phyloP scores from a whole-genome alignment of 257 asterid species.

The Fraxinus excelsior region DNA sequence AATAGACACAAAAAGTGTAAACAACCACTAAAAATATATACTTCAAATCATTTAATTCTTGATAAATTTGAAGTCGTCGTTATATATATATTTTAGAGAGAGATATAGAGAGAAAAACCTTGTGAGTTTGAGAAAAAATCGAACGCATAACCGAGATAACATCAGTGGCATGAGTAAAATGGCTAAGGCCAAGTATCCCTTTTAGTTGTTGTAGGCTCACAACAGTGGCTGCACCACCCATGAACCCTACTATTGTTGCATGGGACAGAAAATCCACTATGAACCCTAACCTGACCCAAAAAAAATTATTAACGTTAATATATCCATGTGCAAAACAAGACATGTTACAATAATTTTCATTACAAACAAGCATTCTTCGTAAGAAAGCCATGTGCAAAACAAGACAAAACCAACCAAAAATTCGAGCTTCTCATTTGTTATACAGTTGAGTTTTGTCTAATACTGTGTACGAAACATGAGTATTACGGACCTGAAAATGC shows the following conservation, averaged over 20 bases:
- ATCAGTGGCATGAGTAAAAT: slow-evolving; percentile 80
- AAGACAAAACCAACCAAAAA: not conserved
- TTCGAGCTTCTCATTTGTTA: not conserved
- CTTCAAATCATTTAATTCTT: too few species aligned
- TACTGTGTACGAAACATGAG: too few species aligned
- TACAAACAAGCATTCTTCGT: not conserved
- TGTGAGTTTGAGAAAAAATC: slow-evolving; percentile 70
- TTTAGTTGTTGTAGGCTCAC: slow-evolving; percentile 83
- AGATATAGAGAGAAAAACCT: slow-evolving; percentile 34
- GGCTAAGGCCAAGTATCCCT: slow-evolving; percentile 74
- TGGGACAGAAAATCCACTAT: slow-evolving; percentile 95
- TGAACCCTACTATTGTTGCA: slow-evolving; percentile 95
- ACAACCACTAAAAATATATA: too few species aligned
- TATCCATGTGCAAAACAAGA: not conserved
- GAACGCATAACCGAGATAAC: slow-evolving; percentile 75
- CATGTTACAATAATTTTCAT: not conserved
- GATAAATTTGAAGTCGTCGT: not conserved
- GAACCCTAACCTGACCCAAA: slow-evolving; percentile 72
- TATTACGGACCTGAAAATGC: slow-evolving; percentile 61
- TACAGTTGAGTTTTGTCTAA: not conserved
- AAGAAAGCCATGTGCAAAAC: not conserved
- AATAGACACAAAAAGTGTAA: not conserved
- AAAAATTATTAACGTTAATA: too few species aligned
- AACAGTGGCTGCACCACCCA: slow-evolving; percentile 97
- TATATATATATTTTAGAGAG: not conserved